Conservation (phyloP, 176 grass and related monocot species). For the Alopecurus myosuroides region DNA sequence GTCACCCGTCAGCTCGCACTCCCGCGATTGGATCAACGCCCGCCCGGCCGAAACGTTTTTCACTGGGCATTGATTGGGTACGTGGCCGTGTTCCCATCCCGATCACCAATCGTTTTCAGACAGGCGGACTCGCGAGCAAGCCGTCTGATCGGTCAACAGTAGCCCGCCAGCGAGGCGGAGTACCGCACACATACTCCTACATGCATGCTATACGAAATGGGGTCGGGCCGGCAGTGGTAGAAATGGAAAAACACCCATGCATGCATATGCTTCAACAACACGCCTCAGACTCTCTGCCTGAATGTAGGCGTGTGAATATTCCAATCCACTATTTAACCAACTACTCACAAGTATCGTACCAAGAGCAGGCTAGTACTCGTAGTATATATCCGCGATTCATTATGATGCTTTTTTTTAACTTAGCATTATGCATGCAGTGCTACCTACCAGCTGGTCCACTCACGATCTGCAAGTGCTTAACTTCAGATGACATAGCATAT, state of each 20-base stretch:
- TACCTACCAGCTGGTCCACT: not conserved
- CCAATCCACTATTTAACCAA: not conserved
- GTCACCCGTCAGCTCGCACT: not conserved
- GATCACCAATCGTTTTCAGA: not conserved
- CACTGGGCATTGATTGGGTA: not conserved
- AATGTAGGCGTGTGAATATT: not conserved
- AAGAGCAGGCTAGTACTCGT: too few relatives aligned
- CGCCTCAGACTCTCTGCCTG: not conserved
- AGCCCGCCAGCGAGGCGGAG: not conserved
- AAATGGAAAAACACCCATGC: not conserved
- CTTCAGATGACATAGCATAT: too few relatives aligned
- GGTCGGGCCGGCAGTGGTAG: not conserved
- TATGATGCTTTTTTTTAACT: not conserved
- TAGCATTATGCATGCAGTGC: not conserved
- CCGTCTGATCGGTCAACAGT: not conserved
- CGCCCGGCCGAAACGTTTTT: not conserved
- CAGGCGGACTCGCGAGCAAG: not conserved
- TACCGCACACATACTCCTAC: too few relatives aligned
- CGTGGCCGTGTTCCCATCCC: not conserved
- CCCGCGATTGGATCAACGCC: not conserved
- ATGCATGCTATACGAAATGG: not conserved
- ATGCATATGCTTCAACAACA: not conserved
- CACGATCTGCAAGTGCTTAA: not conserved
- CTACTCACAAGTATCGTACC: not conserved
- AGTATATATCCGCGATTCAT: not conserved